Base-by-base conservation (phyloP, 208 protist species). In the Phytomonas serpens region DNA sequence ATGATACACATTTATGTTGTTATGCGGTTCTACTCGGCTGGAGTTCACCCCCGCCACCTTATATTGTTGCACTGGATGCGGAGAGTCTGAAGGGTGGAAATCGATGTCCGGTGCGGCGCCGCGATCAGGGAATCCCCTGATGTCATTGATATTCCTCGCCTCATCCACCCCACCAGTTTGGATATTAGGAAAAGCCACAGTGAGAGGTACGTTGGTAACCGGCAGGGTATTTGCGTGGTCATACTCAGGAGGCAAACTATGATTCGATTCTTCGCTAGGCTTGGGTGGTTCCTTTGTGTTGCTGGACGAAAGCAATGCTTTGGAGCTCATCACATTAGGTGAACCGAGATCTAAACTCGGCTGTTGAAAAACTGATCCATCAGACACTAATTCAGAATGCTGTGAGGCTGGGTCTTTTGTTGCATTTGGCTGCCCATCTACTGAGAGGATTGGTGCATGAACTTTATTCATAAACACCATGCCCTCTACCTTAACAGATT, bases 1-100 rank as follows among this genome's bases (percentile, higher is more conserved):
- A 64, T 66, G 30, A 27, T 66, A 33, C 42, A 23, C n/a, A 19
- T 64, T 32, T 29, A 0, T 72, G 34, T 72, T 23, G 34, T 69
- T 69, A 0, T 69, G 30, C 13, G 5, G 16, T 57, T 57, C 19
- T 0, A 5, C 7, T 57, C 23, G 47, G 47, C 47, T 57, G 47
- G 11, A 6, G 11, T 6, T 19, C 47, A 57, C 16, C 47, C 4
- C 19, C 47, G 0, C 2, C 1, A 6, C 47, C 19, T 27, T 6
- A 57, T 27, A 27, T 57, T 5, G 16, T 27, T 6, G 47, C 47
- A 7, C 2, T 4, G 40, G 7, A 47, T 27, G 16, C 23, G 27
- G 19, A 19, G 19, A 27, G 47, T 57, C 1, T 27, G 19, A 19
- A 57, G 47, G 27, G 19, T 27, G 47, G 5, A 57, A 16, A 6